Base-by-base conservation (phyloP, 495 filamentous ascomycete species). In the Hypoxylon fuscum region DNA sequence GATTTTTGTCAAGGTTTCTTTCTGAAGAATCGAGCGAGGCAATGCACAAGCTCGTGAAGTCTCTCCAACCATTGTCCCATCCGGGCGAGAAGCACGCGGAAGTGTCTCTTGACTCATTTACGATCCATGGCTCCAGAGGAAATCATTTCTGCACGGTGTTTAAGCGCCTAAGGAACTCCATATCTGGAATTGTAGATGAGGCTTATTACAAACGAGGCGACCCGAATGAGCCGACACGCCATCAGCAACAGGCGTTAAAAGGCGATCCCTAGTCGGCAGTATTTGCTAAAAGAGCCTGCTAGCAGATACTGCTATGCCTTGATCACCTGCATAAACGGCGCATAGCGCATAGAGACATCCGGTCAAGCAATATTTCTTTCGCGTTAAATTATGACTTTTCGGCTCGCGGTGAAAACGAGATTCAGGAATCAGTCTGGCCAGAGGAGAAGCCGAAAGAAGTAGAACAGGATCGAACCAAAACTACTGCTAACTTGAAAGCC, bases 111-210 rank as follows among this genome's bases (percentile, higher is more conserved):
- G 49, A 41, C 32, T 53, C 49, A 5, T 53, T 53, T 29, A 29
- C 23, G 3, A 22, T 53, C 35, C 32, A 41, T 3, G 49, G 49
- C 1, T 23, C 49, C 34, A 53, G 38, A 14, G 49, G 49, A 21
- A 23, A 53, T 37, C 49, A 53, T 42, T 15, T 14, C 14, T 53
- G 49, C 22, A 23, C 29, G 4, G 35, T 42, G 2, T 10, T 25
- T n/a, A 34, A 53, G 49, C 49, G 34, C 7, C 20, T 42, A 23
- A 34, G 34, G 3, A 27, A 18, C 1, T 11, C 1, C 9, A 7
- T 45, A 10, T 1, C 2, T 1, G 41, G 10, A 45, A 23, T 45
- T n/a, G n/a, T 23, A 3, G 17, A 23, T n/a, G 41, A 45, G 23
- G 41, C 23, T 27, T 23, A 2, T 14, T 6, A 23, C 2, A 23